Conservation (phyloP, 1,284 basidiomycete species). For the Ustilago trichophora region DNA sequence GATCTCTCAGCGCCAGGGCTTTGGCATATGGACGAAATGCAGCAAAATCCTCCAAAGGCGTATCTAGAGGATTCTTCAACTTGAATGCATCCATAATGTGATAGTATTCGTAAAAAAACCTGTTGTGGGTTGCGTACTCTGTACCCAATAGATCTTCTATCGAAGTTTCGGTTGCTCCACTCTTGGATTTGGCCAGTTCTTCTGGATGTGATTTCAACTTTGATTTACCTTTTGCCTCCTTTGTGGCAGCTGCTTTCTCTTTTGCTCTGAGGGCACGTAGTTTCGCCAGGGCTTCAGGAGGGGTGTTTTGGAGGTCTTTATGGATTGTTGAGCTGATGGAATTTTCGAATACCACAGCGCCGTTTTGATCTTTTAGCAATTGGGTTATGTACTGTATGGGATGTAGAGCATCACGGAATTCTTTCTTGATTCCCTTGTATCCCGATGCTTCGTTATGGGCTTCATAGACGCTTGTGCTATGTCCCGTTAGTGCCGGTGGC, state of each 20-base stretch:
- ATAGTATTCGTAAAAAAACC: constrained; percentile 7
- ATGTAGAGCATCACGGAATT: constrained; percentile 6
- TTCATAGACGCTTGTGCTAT: constrained; percentile 1
- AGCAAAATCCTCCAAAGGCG: constrained; percentile 2
- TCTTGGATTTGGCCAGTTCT: no score
- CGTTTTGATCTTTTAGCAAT: constrained; percentile 8
- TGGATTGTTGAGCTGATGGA: no score
- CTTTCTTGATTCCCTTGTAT: neutral
- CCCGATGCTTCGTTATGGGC: neutral
- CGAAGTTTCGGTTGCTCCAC: neutral
- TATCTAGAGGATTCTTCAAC: constrained; percentile 11
- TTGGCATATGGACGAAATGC: constrained; percentile 10
- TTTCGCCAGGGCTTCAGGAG: neutral
- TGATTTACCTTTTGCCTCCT: neutral
- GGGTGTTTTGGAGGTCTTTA: neutral
- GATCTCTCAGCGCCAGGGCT: constrained; percentile 7
- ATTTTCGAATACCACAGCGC: constrained; percentile 15
- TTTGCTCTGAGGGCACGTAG: neutral
- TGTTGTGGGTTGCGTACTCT: neutral
- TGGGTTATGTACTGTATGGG: constrained; percentile 20
- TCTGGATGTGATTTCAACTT: no score
- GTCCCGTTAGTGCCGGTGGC: constrained; percentile 1
- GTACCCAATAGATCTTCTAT: neutral
- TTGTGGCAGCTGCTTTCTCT: neutral
- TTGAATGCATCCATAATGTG: neutral